These are phyloP conservation scores for Globisporangium spiculum DNA, from an alignment of 352 stramenopile species.

Conservation along the genomic window DNA sequence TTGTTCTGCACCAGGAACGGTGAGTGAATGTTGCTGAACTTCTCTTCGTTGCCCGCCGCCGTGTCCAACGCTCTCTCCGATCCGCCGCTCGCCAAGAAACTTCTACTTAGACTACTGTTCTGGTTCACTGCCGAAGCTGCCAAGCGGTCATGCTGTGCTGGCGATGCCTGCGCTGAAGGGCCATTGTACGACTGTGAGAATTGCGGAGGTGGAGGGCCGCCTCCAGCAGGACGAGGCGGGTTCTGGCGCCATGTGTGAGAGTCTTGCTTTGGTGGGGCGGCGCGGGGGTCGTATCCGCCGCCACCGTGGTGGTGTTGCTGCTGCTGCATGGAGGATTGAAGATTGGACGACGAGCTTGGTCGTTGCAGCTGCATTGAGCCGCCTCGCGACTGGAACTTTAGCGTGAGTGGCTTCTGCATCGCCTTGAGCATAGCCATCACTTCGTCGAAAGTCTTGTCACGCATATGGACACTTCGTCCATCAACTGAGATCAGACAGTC, in stretches of 20 bases:
- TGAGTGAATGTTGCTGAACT: slow-evolving; percentile 85
- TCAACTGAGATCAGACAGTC: slow-evolving; percentile 79
- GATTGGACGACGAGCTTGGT: slow-evolving; percentile 18
- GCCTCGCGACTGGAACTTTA: slow-evolving; percentile 74
- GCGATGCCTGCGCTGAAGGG: slow-evolving; percentile 21
- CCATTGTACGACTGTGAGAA: slow-evolving; percentile 41
- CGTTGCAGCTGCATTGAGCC: slow-evolving; percentile 17
- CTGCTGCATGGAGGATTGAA: slow-evolving; percentile 17
- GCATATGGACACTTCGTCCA: slow-evolving; percentile 73
- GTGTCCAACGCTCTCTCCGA: slow-evolving; percentile 31
- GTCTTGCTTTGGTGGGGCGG: slow-evolving; percentile 27
- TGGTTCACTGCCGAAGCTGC: slow-evolving; percentile 21
- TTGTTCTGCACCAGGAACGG: slow-evolving; percentile 86
- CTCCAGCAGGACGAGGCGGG: slow-evolving; percentile 19
- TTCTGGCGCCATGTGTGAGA: slow-evolving; percentile 71
- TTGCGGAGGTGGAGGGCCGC: slow-evolving; percentile 1
- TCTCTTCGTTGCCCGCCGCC: slow-evolving; percentile 62
- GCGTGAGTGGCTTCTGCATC: slow-evolving; percentile 82
- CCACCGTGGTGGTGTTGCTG: slow-evolving; percentile 4
- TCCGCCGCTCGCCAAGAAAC: slow-evolving; percentile 24
- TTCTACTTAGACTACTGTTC: slow-evolving; percentile 69
- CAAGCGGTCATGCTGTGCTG: slow-evolving; percentile 19
- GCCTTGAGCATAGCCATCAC: slow-evolving; percentile 86
- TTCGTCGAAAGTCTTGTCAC: slow-evolving; percentile 84
- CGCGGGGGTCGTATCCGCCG: slow-evolving; percentile 26